phyloP scores from a whole-genome alignment of 176 grass and related monocot genomes.

The Calamus simplicifolius region DNA sequence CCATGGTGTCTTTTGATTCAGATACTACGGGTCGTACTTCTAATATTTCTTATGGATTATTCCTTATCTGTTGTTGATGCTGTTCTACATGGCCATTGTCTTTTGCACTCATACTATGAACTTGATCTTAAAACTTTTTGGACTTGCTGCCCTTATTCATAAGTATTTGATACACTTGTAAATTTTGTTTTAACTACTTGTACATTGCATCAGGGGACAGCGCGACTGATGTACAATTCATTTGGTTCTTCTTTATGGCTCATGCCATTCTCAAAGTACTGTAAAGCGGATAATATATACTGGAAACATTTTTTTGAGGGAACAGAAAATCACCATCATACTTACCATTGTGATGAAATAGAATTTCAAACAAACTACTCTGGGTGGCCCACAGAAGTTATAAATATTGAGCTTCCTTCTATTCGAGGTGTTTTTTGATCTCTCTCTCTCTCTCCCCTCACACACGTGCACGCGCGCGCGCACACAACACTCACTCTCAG shows the following conservation, averaged over 20 bases:
- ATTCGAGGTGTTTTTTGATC: slow-evolving; percentile 47
- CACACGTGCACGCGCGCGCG: too few relatives aligned
- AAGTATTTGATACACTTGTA: too few relatives aligned
- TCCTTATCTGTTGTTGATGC: too few relatives aligned
- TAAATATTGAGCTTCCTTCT: slow-evolving; percentile 87
- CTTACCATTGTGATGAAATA: slow-evolving; percentile 74
- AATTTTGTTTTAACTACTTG: slow-evolving; percentile 15
- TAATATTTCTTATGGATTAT: too few relatives aligned
- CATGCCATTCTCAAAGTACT: slow-evolving; percentile 86
- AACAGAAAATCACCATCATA: slow-evolving; percentile 41
- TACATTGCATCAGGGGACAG: slow-evolving; percentile 59
- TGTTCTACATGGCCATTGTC: too few relatives aligned
- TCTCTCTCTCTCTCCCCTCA: slow-evolving; percentile 2
- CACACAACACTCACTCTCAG: not conserved
- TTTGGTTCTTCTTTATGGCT: slow-evolving; percentile 93
- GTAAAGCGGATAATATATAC: slow-evolving; percentile 90
- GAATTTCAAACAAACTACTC: slow-evolving; percentile 52
- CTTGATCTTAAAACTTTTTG: too few relatives aligned
- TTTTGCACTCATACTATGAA: too few relatives aligned
- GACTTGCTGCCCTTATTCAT: too few relatives aligned
- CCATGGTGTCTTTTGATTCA: too few relatives aligned
- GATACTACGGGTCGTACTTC: too few relatives aligned
- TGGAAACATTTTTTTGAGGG: slow-evolving; percentile 90
- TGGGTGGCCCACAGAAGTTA: slow-evolving; percentile 80
- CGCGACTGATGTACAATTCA: slow-evolving; percentile 83